These are phyloP conservation scores for Trichosporon asahii DNA, from an alignment of 1,284 basidiomycete genomes.

Conservation along the genomic window DNA sequence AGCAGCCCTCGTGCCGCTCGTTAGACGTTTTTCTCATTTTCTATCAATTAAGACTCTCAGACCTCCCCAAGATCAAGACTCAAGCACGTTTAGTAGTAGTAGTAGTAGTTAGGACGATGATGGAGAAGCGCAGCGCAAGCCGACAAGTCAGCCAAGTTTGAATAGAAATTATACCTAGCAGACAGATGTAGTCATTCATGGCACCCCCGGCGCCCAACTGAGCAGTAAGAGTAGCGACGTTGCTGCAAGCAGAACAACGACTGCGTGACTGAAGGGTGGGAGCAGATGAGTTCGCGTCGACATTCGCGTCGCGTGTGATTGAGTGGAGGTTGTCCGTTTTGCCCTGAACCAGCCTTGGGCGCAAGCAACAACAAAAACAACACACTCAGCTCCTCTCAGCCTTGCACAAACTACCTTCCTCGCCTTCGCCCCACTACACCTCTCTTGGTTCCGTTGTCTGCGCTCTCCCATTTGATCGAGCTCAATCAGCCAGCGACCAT, in stretches of 20 bases:
- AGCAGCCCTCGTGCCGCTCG: not conserved
- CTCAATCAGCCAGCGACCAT: too few species aligned
- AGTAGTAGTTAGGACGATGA: slow-evolving; percentile 6
- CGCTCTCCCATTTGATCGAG: too few species aligned
- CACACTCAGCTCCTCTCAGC: not conserved
- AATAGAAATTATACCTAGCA: not conserved
- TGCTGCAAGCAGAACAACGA: too few species aligned
- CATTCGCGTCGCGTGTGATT: not conserved
- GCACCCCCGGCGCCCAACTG: not conserved
- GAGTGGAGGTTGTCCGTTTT: not conserved
- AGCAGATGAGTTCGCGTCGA: not conserved
- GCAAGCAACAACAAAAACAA: not conserved
- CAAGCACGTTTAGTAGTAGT: not conserved
- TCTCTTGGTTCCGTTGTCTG: too few species aligned
- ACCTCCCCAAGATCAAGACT: not conserved
- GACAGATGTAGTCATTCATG: not conserved
- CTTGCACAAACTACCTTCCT: not conserved
- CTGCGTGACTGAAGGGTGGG: too few species aligned
- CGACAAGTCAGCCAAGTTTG: not conserved
- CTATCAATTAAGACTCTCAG: not conserved
- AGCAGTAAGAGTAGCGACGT: not conserved
- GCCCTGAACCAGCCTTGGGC: not conserved
- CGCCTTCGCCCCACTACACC: too few species aligned
- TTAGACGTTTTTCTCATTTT: not conserved
- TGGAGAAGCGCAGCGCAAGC: not conserved